Percentiles rank a stretch among this genome's conserved stretches.
These are phyloP conservation scores for Penicillium silybi DNA, from an alignment of 495 filamentous ascomycete genomes.

Conservation along the genomic window DNA sequence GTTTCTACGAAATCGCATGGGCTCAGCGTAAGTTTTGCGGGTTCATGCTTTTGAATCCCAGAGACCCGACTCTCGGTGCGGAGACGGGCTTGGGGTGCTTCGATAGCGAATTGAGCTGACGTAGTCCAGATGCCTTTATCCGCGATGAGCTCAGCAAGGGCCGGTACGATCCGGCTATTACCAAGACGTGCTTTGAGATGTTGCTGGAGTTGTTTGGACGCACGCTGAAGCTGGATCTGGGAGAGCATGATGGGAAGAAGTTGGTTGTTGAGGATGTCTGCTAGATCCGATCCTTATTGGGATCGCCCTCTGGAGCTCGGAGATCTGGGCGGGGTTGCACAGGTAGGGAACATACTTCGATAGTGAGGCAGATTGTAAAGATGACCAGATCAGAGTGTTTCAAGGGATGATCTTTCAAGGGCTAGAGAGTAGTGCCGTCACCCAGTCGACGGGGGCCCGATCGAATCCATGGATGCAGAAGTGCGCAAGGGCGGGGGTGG, in stretches of 20 bases:
- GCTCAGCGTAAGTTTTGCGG: constrained; percentile 67
- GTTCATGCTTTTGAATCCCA: background rate
- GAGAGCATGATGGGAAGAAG: constrained; percentile 47
- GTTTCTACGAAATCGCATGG: constrained; percentile 86
- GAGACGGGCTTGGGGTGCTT: no score
- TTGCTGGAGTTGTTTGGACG: constrained; percentile 81
- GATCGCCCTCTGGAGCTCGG: background rate
- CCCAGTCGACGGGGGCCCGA: background rate
- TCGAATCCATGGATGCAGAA: background rate
- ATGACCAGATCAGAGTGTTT: background rate
- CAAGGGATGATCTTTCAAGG: background rate
- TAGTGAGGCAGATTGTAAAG: background rate
- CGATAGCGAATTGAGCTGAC: background rate
- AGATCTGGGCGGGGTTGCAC: background rate
- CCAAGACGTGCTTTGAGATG: constrained; percentile 89
- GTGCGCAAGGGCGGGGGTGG: constrained; percentile 6
- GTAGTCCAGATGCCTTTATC: constrained; percentile 71
- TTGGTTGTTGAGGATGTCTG: constrained; percentile 58
- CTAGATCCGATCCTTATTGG: constrained; percentile 17
- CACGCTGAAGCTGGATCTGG: constrained; percentile 73
- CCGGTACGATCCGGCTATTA: constrained; percentile 83
- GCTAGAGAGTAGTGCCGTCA: no score
- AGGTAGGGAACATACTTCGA: background rate
- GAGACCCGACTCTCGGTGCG: background rate
- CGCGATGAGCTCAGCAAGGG: constrained; percentile 94